Conservation (phyloP, 2,329 filamentous ascomycete species). For the Hymenoscyphus salicellus region DNA sequence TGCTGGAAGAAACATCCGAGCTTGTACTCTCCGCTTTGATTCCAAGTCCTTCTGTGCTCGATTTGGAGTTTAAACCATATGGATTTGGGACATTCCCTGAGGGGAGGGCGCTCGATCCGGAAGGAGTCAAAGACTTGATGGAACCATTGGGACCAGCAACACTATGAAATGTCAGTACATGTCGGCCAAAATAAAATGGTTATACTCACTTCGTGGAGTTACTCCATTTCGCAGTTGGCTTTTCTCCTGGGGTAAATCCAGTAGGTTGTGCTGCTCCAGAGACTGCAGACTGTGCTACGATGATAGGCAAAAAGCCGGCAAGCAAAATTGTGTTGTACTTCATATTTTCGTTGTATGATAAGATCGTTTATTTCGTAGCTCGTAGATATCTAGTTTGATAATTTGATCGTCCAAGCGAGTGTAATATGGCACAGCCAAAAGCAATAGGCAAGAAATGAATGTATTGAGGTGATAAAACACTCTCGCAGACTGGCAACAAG, state of each 20-base stretch:
- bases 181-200: neutral
- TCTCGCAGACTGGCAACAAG: neutral
- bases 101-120: neutral
- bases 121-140: neutral
- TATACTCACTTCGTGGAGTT: neutral
- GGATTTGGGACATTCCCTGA: neutral
- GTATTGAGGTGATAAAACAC: neutral
- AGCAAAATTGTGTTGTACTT: neutral
- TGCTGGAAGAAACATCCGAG: neutral
- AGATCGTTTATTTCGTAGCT: neutral
- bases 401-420: neutral
- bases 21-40: neutral
- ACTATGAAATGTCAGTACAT: neutral
- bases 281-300: neutral
- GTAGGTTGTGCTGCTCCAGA: neutral
- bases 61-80: neutral
- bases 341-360: neutral
- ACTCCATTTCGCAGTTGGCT: neutral
- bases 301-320: neutral
- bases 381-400: neutral
- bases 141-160: neutral
- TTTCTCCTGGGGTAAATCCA: neutral
- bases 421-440: conserved; percentile 3
- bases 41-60: neutral
- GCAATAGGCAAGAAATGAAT: conserved; percentile 2